Base-by-base conservation (phyloP, 2,329 filamentous ascomycete genomes). In the Dothidotthia symphoricarpi region DNA sequence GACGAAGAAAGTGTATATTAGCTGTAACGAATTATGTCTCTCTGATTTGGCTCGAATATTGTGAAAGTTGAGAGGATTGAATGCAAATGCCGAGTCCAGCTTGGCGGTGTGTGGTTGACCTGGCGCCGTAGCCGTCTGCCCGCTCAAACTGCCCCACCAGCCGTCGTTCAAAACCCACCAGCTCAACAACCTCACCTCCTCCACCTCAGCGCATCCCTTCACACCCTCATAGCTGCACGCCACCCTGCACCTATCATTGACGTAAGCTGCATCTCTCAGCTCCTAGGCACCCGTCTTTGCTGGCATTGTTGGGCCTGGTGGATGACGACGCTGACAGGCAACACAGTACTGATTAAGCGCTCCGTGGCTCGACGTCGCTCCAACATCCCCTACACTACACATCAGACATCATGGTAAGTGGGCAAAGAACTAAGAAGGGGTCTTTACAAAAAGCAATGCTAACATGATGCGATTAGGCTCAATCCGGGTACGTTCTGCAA, bases 401-500 rank as follows among this genome's bases (percentile, higher is more conserved):
- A 52, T 39, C 50, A 43, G 35, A 56, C 55, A 64, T 49, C 45
- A 67, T 67, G 63, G 63, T 67, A 46, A 58, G 63, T 45, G 31
- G 39, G 16, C 28, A 19, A 15, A n/a, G 7, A 31, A 8, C n/a
- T n/a, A 9, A 22, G 19, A 5, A 9, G 9, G 19, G 9, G 5
- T 6, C 5, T 22, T 22, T 5, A 9, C 9, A 22, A 6, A 9
- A 22, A 22, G 24, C 26, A 19, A 24, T 35, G 41, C 55, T 64
- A 42, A 64, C 49, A 28, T 16, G 30, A 24, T 12, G 10, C 6
- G 22, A 26, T 34, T 43, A 70, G 68, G 67, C 68, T 65, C 63
- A 67, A 66, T 70, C 68, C 44, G 68, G 68, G 68, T 70, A 69
- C 53, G 67, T 67, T 51, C 42, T 45, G 50, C 45, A 43, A 29